Conservation (phyloP, 768 basidiomycete species). For the Inosperma sp. region DNA sequence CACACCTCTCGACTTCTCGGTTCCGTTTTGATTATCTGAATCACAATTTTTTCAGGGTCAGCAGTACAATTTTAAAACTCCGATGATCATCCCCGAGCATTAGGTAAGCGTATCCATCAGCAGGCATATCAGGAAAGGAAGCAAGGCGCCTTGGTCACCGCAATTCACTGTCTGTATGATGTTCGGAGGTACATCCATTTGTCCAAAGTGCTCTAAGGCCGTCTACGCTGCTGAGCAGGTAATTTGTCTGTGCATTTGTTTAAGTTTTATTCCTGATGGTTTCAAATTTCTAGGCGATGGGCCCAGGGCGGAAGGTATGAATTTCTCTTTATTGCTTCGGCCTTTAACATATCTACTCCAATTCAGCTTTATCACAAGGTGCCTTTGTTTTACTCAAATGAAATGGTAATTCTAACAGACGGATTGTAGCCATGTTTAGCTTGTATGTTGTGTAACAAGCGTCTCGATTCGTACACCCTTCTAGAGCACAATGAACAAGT, state of each 20-base stretch:
- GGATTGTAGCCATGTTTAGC: conserved; percentile 67
- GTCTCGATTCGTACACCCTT: conserved; percentile 70
- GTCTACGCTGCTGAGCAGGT: conserved; percentile 92
- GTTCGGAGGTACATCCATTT: conserved; percentile 66
- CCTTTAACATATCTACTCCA: neutral
- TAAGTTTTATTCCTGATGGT: neutral
- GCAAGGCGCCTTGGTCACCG: conserved; percentile 12
- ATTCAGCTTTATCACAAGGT: conserved; percentile 77
- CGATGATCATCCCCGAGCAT: conserved; percentile 22
- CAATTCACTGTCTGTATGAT: conserved; percentile 51
- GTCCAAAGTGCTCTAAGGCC: conserved; percentile 67
- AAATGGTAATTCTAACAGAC: conserved; percentile 6
- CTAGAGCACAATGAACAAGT: conserved; percentile 84
- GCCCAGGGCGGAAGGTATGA: conserved; percentile 81
- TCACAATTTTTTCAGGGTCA: conserved; percentile 30
- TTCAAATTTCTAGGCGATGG: conserved; percentile 59
- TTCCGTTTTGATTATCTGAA: conserved; percentile 10
- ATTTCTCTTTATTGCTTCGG: conserved; percentile 2
- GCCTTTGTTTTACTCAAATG: neutral
- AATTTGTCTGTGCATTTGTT: conserved; percentile 15
- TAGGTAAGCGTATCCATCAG: conserved; percentile 20
- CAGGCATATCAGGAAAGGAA: conserved; percentile 17
- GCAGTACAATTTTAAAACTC: conserved; percentile 29
- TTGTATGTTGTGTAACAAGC: conserved; percentile 71
- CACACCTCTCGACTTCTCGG: neutral